These are phyloP conservation scores for Phytophthora podocarpi DNA, from an alignment of 352 stramenopile species.

Conservation along the genomic window DNA sequence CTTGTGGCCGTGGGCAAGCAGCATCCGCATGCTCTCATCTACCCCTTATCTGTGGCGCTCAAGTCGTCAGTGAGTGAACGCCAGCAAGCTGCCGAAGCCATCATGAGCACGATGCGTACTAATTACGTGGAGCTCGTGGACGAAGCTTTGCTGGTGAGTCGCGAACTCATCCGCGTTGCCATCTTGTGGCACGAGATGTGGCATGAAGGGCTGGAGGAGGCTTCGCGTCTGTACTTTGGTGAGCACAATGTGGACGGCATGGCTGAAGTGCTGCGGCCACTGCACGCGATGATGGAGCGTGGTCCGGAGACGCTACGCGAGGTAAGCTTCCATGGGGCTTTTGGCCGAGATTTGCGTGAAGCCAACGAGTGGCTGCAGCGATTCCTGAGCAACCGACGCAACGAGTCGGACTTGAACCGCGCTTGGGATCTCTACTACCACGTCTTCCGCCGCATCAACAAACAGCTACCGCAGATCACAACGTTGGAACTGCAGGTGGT, in stretches of 20 bases:
- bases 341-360: slow-evolving; percentile 92
- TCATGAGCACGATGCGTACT: slow-evolving; percentile 95
- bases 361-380: slow-evolving; percentile 76
- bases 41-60: slow-evolving; percentile 96
- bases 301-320: slow-evolving; percentile 81
- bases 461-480: slow-evolving; percentile 93
- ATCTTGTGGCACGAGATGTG: slow-evolving; percentile 99
- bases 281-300: slow-evolving; percentile 94
- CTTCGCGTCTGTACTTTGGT: slow-evolving; percentile 95
- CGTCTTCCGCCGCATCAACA: slow-evolving; percentile 94
- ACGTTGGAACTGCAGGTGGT: slow-evolving; percentile 97
- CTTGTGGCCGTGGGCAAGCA: slow-evolving; percentile 90
- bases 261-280: slow-evolving; percentile 92
- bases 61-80: slow-evolving; percentile 93
- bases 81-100: slow-evolving; percentile 92
- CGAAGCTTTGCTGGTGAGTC: slow-evolving; percentile 93
- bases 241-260: slow-evolving; percentile 97
- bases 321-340: slow-evolving; percentile 87
- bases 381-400: slow-evolving; percentile 62
- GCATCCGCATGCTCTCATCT: slow-evolving; percentile 98
- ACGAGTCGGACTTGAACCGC: slow-evolving; percentile 91
- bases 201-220: slow-evolving; percentile 98
- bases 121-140: slow-evolving; percentile 96
- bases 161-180: slow-evolving; percentile 98
- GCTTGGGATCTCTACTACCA: slow-evolving; percentile 99